Percentiles rank a stretch among this genome's conserved stretches.
These are phyloP conservation scores for Theileria orientalis DNA, from an alignment of 169 alveolate genomes.

Conservation along the genomic window DNA sequence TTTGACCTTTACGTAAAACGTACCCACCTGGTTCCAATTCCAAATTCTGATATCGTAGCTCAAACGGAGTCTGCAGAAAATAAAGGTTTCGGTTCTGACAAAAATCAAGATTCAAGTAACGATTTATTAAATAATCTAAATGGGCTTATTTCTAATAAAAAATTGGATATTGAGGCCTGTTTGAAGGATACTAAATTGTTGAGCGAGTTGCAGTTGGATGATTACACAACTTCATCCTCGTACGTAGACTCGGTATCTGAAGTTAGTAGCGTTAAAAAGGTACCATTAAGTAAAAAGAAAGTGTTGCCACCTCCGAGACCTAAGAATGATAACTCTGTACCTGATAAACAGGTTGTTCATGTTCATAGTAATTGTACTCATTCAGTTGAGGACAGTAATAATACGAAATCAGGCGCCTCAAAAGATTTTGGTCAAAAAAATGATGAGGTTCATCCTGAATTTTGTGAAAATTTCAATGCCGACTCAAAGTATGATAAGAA, in stretches of 20 bases:
- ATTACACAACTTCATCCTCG: neutral
- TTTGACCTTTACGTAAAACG: slow-evolving; percentile 21
- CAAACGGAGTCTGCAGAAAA: neutral
- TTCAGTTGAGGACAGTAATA: neutral
- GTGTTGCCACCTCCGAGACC: neutral
- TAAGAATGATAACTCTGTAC: no score
- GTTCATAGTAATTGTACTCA: neutral
- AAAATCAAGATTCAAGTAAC: no score
- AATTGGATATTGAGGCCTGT: neutral
- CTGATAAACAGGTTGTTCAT: neutral
- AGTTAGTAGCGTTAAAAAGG: neutral
- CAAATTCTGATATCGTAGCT: neutral
- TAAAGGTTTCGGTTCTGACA: neutral
- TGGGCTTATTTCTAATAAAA: neutral
- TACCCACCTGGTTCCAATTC: slow-evolving; percentile 20
- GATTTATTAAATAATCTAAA: neutral
- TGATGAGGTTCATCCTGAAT: neutral
- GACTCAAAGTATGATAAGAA: neutral
- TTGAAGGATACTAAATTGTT: neutral
- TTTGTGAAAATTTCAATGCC: neutral
- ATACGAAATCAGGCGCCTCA: neutral
- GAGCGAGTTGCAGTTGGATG: neutral
- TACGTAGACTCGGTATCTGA: neutral
- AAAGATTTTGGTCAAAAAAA: neutral
- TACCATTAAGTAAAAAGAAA: no score